Base-by-base conservation (phyloP, 208 protist species). In the Wallacemonas sp. region DNA sequence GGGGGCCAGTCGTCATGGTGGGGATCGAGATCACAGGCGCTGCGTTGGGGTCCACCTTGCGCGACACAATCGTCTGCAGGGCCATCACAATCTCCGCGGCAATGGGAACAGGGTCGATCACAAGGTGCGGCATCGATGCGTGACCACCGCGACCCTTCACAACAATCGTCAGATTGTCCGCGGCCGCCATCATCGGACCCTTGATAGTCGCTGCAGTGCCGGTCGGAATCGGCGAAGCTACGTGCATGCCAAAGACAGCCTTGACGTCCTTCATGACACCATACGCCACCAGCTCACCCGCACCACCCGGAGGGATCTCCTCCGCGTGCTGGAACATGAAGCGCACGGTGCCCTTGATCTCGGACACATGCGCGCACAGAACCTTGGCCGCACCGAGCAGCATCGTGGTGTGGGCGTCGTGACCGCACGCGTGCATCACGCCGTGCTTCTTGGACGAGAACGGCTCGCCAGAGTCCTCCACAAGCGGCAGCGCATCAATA, bases 311-410 rank as follows among this genome's bases (percentile, higher is more conserved):
- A 50, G 74, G 73, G 50, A 84, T 50, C 70, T 89, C 82, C 74
- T 92, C 86, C 0, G 82, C 79, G 62, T 87, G 86, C 73, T 89
- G 86, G 54, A 92, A 92, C 41, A 92, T 82, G 61, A 89, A 89
- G 28, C 86, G 80, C 26, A 87, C 79, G 36, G 79, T 83, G 65
- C 82, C 82, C 44, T 77, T 69, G 70, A 92, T 82, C 20, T 72
- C 69, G 4, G 74, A 48, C 55, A 52, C 39, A 57, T 78, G 68
- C 22, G 67, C 70, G 73, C 86, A 91, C 16, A 88, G 67, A 54
- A 87, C 85, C 68, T 88, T 88, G 2, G 73, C 80, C 1, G 82
- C 86, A 26, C 86, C 77, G 11, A 88, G 78, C 52, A 86, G 86
- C 81, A 89, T 92, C 33, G 86, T 80, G 4, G 82, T 80, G 70